Base-by-base conservation (phyloP, 768 basidiomycete genomes). In the Mycena filopes region DNA sequence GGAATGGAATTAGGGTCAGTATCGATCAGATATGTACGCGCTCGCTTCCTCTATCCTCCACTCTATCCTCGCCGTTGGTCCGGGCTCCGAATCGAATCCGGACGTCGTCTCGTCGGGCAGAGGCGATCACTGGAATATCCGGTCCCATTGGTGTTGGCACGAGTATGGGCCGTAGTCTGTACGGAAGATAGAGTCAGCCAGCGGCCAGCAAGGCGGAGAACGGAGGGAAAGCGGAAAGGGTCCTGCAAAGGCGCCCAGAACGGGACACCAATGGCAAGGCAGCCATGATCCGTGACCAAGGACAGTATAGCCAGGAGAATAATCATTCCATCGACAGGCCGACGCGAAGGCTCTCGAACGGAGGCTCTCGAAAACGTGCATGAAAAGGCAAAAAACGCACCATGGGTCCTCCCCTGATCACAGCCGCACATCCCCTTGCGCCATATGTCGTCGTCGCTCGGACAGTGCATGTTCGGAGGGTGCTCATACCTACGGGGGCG, bases 111-210 rank as follows among this genome's bases (percentile, higher is more conserved):
- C n/a, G n/a, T n/a, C n/a, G n/a, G n/a, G n/a, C n/a, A n/a, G n/a
- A n/a, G n/a, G n/a, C n/a, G 29, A 12, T 41, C 33, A 68, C 20
- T 26, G 57, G 62, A 68, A 68, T 53, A 68, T 68, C 23, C 66
- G 66, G 61, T 86, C 85, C 86, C 87, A 88, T 72, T 82, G 82
- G 51, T 65, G 75, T 79, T 86, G 79, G 72, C 87, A 88, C 58
- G 86, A 87, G 69, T 86, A 86, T 9, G 81, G 81, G 64, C 86
- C 81, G 70, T 86, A 86, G 71, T 87, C 86, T 87, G 63, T 2
- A 28, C 1, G 3, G 51, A 60, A 33, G 43, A 11, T 29, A 18
- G 21, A 38, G 43, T 51, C 40, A n/a, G 59, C 42, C 55, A 55
- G 36, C 29, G 28, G 13, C 46, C 2, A 33, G 49, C n/a, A n/a